Evolutionary conservation across 2,329 filamentous ascomycete genomes (phyloP).

Genomic region (Pochonia chlamydosporia): DNA sequence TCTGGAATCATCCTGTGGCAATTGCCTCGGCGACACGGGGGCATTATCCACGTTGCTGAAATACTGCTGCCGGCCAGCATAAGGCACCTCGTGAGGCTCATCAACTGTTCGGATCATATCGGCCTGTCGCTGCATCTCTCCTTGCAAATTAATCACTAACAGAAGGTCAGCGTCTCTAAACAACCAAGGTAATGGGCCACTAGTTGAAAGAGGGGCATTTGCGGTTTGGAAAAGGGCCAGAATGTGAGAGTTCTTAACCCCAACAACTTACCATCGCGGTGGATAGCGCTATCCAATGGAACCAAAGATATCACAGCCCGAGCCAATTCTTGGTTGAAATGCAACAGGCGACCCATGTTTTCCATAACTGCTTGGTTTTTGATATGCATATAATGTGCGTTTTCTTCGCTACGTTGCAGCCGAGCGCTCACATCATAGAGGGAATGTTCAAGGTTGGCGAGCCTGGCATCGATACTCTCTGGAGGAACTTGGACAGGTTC

Average conservation of each 20-base stretch:
- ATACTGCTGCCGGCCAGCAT: conserved; percentile 61
- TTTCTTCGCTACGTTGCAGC: conserved; percentile 78
- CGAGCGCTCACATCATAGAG: conserved; percentile 74
- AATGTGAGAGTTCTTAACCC: too few species aligned
- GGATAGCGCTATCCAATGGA: conserved; percentile 68
- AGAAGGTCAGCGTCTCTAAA: not conserved
- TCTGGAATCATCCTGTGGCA: conserved; percentile 78
- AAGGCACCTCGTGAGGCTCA: conserved; percentile 63
- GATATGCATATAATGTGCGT: conserved; percentile 68
- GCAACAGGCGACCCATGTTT: conserved; percentile 60
- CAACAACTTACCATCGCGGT: conserved; percentile 72
- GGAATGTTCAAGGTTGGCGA: conserved; percentile 72
- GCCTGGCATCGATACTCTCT: conserved; percentile 70
- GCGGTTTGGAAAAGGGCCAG: too few species aligned
- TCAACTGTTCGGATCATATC: conserved; percentile 52
- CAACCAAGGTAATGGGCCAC: too few species aligned
- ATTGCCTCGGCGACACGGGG: conserved; percentile 81
- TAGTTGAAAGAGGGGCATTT: too few species aligned
- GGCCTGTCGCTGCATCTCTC: conserved; percentile 55
- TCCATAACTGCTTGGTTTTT: conserved; percentile 81
- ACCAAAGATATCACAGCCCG: conserved; percentile 68
- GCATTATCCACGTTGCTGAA: conserved; percentile 65
- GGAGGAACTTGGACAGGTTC: conserved; percentile 67
- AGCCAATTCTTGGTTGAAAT: conserved; percentile 83
- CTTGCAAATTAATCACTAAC: conserved; percentile 49